Conservation (phyloP, 2,329 filamentous ascomycete species). For the Aspergillus fructus region DNA sequence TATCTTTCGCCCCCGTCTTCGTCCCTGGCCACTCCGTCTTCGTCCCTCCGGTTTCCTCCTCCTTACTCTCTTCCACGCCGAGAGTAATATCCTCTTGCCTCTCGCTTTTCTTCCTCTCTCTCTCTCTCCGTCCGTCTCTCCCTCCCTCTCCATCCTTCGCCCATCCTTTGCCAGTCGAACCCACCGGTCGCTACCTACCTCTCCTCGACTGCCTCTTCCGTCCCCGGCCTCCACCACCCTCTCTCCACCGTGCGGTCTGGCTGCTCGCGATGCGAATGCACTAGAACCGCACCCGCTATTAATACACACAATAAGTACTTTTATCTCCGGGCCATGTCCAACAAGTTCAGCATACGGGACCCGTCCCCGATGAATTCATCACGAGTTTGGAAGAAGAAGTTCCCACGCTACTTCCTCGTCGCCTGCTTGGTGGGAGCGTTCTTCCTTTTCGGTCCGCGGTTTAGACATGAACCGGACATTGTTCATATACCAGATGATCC, state of each 20-base stretch:
- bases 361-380: conserved; percentile 24
- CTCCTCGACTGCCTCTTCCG: neutral
- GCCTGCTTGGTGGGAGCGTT: conserved; percentile 27
- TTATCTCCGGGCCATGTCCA: conserved; percentile 21
- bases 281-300: conserved; percentile 15
- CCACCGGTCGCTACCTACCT: conserved; percentile 8
- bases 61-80: neutral
- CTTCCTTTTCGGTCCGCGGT: conserved; percentile 28
- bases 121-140: neutral
- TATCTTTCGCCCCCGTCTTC: conserved; percentile 1
- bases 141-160: neutral
- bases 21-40: neutral
- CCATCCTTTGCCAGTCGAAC: conserved; percentile 8
- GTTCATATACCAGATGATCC: conserved; percentile 12
- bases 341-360: conserved; percentile 25
- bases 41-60: neutral
- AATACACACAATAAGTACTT: neutral
- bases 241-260: conserved; percentile 2
- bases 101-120: neutral
- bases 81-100: neutral
- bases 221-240: conserved; percentile 6
- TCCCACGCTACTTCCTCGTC: conserved; percentile 28
- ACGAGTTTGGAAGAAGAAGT: conserved; percentile 34
- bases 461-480: conserved; percentile 16
- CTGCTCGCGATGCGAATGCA: conserved; percentile 20